Evolutionary conservation across 106 monocot genomes (phyloP), one percentile per base, ranked within the genome.

Genomic region (Platanthera zijinensis): DNA sequence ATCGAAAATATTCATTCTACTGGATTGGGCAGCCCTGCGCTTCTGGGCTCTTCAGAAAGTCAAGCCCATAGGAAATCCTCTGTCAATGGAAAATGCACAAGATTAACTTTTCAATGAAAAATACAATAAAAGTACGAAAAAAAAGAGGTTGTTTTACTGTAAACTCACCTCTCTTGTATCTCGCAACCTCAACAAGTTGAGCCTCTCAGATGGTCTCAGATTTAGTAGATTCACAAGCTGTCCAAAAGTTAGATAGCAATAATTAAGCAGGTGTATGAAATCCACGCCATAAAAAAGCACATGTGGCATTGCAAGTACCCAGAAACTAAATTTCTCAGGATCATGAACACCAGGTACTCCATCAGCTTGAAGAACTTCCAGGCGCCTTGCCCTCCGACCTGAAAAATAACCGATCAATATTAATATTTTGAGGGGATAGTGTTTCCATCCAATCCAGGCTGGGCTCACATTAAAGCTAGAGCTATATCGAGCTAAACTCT

Each of bases 271-370:
- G 13, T 46, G n/a, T 7, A 52, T 4, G 59, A 11, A 71, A 28
- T 28, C 17, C 10, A 52, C 30, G 39, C 18, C 11, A 18, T 39
- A 21, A 50, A 56, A 2, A 50, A 6, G 47, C 8, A 50, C 1
- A 82, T 6, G 32, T 52, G 25, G 77, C 25, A 77, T 13, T 50
- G 52, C 15, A 79, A 75, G 28, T 85, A 95, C 95, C 95, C 95
- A 95, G 66, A 95, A 95, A 76, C 95, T 95, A 14, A 95, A 86
- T 71, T 78, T 83, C 74, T 95, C 95, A 68, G 92, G 86, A 80
- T 95, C 92, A 32, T 84, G 84, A 50, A 82, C 80, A 71, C 86
- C 83, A 56, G 95, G 92, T 78, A 92, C 92, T 48, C 88, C 84
- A 19, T 87, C 87, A 77, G 87, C 76, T 82, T 82, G 87, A 80